Evolutionary conservation across 768 basidiomycete species (phyloP).

Genomic region (Trametes meyenii): DNA sequence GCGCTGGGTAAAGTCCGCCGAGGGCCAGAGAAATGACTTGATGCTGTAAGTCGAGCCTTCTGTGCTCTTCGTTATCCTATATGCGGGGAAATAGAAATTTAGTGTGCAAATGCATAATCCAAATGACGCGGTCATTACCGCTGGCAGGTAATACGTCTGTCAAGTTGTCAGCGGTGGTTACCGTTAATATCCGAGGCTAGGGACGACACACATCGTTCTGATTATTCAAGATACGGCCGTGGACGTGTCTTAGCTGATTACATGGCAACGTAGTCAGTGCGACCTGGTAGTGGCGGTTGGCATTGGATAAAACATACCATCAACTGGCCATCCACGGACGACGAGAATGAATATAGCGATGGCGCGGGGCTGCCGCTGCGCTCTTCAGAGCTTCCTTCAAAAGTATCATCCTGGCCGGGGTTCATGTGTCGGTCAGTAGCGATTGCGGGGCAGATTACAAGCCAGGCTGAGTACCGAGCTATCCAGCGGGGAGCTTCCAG

Average conservation of each 20-base stretch:
- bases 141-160: constrained; percentile 36
- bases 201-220: constrained; percentile 33
- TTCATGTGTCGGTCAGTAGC: constrained; percentile 10
- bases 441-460: neutral
- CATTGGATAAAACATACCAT: constrained; percentile 19
- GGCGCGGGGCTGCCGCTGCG: constrained; percentile 33
- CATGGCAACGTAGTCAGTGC: neutral
- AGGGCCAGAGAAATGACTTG: constrained; percentile 33
- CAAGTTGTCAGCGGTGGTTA: neutral
- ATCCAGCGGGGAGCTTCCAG: constrained; percentile 8
- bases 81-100: neutral
- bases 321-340: constrained; percentile 34
- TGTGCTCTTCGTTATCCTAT: constrained; percentile 37
- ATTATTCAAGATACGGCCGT: constrained; percentile 35
- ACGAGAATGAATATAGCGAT: constrained; percentile 35
- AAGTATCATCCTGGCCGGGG: constrained; percentile 11
- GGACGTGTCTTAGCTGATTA: constrained; percentile 30
- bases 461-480: constrained; percentile 12
- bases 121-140: constrained; percentile 24
- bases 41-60: constrained; percentile 37
- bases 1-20: constrained; percentile 32
- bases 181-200: neutral
- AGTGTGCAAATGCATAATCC: neutral
- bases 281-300: neutral
- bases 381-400: constrained; percentile 20